phyloP scores from a whole-genome alignment of 2,329 filamentous ascomycete genomes.

The Botrytis medusae region DNA sequence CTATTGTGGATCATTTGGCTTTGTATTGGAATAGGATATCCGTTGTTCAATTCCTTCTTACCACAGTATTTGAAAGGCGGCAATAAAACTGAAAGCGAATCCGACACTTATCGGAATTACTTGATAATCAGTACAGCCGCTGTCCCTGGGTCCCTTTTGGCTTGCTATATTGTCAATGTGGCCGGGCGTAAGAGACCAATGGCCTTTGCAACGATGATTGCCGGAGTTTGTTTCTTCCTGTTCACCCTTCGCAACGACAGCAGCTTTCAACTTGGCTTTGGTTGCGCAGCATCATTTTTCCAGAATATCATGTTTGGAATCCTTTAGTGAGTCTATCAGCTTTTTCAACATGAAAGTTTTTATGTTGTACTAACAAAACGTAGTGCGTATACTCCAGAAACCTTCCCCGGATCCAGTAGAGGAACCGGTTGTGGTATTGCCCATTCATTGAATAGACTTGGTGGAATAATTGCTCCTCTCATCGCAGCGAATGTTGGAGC shows the following conservation, averaged over 20 bases:
- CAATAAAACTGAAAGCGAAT: constrained; percentile 44
- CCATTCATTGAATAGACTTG: constrained; percentile 67
- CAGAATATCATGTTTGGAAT: constrained; percentile 79
- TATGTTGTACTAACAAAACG: constrained; percentile 3
- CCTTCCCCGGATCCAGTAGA: constrained; percentile 70
- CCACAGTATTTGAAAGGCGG: constrained; percentile 76
- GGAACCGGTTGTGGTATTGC: constrained; percentile 72
- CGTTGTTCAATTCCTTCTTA: constrained; percentile 87
- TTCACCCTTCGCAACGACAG: constrained; percentile 60
- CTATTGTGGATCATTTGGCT: constrained; percentile 79
- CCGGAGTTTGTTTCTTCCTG: constrained; percentile 68
- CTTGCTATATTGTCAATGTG: constrained; percentile 69
- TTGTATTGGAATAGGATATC: constrained; percentile 82
- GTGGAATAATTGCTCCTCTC: constrained; percentile 67
- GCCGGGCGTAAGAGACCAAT: constrained; percentile 73
- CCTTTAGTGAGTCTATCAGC: constrained; percentile 50
- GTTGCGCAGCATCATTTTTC: constrained; percentile 67
- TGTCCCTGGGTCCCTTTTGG: constrained; percentile 74
- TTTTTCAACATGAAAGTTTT: not conserved
- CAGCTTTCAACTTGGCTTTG: constrained; percentile 61
- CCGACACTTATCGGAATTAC: constrained; percentile 72
- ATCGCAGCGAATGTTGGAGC: constrained; percentile 54
- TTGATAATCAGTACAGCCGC: constrained; percentile 76
- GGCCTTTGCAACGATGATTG: constrained; percentile 64
- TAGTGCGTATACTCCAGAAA: constrained; percentile 69